Percentiles rank a stretch among this genome's conserved stretches.
phyloP scores from a whole-genome alignment of 371 early-diverging fungal genomes.

The Mucor circinelloides region DNA sequence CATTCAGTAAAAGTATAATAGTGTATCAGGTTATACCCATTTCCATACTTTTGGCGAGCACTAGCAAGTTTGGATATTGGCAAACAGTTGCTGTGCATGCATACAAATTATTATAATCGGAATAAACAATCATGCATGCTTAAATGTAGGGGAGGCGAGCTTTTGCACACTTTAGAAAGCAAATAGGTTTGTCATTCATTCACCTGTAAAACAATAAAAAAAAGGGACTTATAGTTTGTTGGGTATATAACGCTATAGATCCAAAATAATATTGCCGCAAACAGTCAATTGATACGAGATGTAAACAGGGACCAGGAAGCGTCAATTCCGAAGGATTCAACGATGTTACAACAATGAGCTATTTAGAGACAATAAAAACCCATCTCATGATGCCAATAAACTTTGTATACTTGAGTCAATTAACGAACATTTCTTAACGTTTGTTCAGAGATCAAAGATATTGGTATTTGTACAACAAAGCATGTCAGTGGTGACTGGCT shows the following conservation, averaged over 20 bases:
- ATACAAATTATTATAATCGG: background rate
- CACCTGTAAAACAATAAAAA: background rate
- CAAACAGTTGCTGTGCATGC: background rate
- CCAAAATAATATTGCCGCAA: too few species aligned
- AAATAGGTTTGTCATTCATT: too few species aligned
- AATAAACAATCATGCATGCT: background rate
- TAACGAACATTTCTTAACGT: background rate
- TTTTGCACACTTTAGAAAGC: too few species aligned
- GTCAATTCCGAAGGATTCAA: background rate
- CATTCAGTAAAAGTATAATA: too few species aligned
- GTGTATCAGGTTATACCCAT: too few species aligned
- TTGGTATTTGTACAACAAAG: background rate
- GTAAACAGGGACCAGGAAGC: background rate
- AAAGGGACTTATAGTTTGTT: too few species aligned
- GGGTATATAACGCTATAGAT: too few species aligned
- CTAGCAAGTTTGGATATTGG: background rate
- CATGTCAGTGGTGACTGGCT: slow-evolving; percentile 7
- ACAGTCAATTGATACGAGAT: background rate
- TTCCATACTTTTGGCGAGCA: background rate
- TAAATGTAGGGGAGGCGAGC: background rate
- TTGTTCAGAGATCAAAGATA: background rate
- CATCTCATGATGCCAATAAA: background rate
- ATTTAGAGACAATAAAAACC: background rate
- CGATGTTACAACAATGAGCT: background rate
- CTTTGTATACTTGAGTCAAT: background rate